Evolutionary conservation across 768 basidiomycete species (phyloP), one percentile per base, ranked within the genome.

Genomic region (Mrakia hoshinonis): DNA sequence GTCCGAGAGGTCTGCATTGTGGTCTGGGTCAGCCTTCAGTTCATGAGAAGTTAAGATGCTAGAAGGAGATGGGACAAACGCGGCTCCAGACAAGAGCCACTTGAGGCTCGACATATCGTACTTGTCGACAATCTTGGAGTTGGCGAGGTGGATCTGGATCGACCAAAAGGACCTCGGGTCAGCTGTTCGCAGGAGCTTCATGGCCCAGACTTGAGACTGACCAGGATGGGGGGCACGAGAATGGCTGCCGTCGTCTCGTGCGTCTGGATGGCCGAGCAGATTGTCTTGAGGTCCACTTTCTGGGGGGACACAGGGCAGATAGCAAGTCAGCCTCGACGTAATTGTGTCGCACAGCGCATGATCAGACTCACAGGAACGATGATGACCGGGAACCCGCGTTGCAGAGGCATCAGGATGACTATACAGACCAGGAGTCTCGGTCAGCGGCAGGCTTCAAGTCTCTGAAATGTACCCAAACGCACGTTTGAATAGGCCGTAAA

Each of bases 71-170:
- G 52, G n/a, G 29, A 54, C 67, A 5, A 24, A 73, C 1, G 92
- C 92, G 0, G 91, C 92, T 3, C 90, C 92, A 4, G 86, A 89
- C 73, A 86, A 82, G 43, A 92, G 74, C 3, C 83, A 75, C 26
- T 81, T 76, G 18, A 93, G 76, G 1, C 85, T 84, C 0, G 84
- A 83, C 58, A 93, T 75, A 76, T 92, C 83, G 77, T 88, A 88
- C 75, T 87, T 80, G 70, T 85, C 83, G 6, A 90, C 83, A 13
- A 80, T 67, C 13, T 72, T 72, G 65, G 70, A 72, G 26, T 52
- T 47, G 34, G 63, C 70, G 26, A 72, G 64, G 22, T 72, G 70
- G 20, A 72, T 61, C 70, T 72, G 65, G 12, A 31, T 36, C 22
- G 26, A 15, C 24, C 36, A 26, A 46, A 62, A 29, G 31, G 10